phyloP scores from a whole-genome alignment of 2,329 filamentous ascomycete species.

The Phyllosticta ampelicida region DNA sequence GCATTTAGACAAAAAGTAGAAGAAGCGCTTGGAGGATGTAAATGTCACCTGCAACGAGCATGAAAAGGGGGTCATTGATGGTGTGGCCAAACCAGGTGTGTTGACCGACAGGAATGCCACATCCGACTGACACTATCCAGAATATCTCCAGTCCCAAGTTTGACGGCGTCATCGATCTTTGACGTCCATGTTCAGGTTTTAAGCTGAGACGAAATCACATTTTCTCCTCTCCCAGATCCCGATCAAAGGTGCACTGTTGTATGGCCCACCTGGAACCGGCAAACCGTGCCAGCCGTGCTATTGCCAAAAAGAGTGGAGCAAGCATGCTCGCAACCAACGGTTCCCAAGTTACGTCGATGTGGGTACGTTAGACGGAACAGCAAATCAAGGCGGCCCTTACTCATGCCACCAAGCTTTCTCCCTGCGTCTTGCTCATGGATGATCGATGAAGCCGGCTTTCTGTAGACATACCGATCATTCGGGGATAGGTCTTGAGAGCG shows the following conservation, averaged over 20 bases:
- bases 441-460: conserved; percentile 6
- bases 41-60: background rate
- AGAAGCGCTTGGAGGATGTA: background rate
- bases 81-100: background rate
- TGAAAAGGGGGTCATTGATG: background rate
- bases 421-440: conserved; percentile 20
- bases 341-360: background rate
- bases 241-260: background rate
- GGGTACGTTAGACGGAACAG: background rate
- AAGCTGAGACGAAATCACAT: background rate
- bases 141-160: background rate
- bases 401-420: conserved; percentile 16
- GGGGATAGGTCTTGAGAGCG: background rate
- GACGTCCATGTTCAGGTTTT: background rate
- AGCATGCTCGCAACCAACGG: background rate
- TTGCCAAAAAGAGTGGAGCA: background rate
- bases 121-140: background rate
- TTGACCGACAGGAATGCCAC: background rate
- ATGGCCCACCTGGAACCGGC: conserved; percentile 13
- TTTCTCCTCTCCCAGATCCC: background rate
- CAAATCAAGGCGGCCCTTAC: conserved; percentile 19
- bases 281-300: conserved; percentile 15
- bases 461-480: background rate
- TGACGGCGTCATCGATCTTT: background rate
- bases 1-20: background rate